Percentiles rank a stretch among this genome's conserved stretches.
phyloP scores from a whole-genome alignment of 2,329 filamentous ascomycete species.

The Orbilia brochopaga region DNA sequence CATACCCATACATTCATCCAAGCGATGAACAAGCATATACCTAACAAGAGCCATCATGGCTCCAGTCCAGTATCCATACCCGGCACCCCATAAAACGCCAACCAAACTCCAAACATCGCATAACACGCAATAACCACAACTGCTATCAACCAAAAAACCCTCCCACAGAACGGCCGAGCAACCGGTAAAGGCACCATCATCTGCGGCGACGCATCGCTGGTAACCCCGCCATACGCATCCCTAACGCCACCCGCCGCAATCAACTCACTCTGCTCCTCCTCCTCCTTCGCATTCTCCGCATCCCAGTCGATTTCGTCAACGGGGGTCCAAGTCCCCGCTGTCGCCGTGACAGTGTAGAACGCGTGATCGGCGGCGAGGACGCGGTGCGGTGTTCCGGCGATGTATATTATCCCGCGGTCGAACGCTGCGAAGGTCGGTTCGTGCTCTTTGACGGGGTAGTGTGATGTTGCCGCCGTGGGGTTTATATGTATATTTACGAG shows the following conservation, averaged over 20 bases:
- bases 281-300: constrained; percentile 7
- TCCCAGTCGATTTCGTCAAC: constrained; percentile 11
- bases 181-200: no score
- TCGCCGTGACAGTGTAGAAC: constrained; percentile 13
- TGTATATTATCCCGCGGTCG: constrained; percentile 32
- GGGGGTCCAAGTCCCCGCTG: constrained; percentile 19
- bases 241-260: constrained; percentile 12
- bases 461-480: constrained; percentile 8
- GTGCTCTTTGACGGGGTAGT: constrained; percentile 20
- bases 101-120: no score
- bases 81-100: no score
- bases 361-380: constrained; percentile 29
- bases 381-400: constrained; percentile 26
- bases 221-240: no score
- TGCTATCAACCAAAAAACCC: no score
- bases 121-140: no score
- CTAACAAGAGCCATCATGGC: no score
- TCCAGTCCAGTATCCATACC: no score
- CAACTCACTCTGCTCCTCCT: constrained; percentile 15
- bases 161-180: no score
- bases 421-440: constrained; percentile 29
- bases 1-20: no score
- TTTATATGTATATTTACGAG: constrained; percentile 42
- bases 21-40: no score
- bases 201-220: no score